Base-by-base conservation (phyloP, 2,329 filamentous ascomycete species). In the Zarea fungicola region DNA sequence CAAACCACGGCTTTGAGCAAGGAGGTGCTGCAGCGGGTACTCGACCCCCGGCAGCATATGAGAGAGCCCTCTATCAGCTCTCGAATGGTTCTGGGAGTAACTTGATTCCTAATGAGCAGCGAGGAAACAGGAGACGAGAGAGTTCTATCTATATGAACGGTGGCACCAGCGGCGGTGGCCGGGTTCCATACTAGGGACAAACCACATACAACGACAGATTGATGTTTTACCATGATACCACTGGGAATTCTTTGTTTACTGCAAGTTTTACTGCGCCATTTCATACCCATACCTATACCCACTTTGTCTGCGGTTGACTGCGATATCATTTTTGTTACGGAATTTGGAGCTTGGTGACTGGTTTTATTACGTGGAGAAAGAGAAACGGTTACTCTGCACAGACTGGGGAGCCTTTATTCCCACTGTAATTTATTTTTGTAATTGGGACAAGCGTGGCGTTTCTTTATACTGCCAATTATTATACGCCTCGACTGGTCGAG, bases 91-190 rank as follows among this genome's bases (percentile, higher is more conserved):
- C 21, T 48, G 42, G 39, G 19, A 42, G 45, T 31, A 57, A 43
- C 19, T 53, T 56, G 22, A 50, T 53, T 19, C 51, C 57, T 14
- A 58, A 64, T 51, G 72, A 76, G 41, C 71, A 71, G 34, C 58
- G 58, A 29, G 53, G 55, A 19, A 58, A 57, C 52, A 77, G 73
- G 59, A 71, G 79, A 42, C 74, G 81, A 42, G 81, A 85, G 63
- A 85, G 82, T 57, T 69, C 72, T 39, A 79, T 84, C 62, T 79
- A 82, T 52, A 71, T 76, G 59, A 70, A 75, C 50, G 68, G 68
- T 5, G 28, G 22, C n/a, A 6, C 28, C 23, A 16, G 36, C 37
- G 18, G 19, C 29, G 13, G 16, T 19, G 31, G n/a, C 25, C 32
- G 32, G 22, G 21, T 23, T 28, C 14, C 35, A 26, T 48, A 26